Conservation (phyloP, 352 stramenopile species). For the Phytopythium ostracodes region DNA sequence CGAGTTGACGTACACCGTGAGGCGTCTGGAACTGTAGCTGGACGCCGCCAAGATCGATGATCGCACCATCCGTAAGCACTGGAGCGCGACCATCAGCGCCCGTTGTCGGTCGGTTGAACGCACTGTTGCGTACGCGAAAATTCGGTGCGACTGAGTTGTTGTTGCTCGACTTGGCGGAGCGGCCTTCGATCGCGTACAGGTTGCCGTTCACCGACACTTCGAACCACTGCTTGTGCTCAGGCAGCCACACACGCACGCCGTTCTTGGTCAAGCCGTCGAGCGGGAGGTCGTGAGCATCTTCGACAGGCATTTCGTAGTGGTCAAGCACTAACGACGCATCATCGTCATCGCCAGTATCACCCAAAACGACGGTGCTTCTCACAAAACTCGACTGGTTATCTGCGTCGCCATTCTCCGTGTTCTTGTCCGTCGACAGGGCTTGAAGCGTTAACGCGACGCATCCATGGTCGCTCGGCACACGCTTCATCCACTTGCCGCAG, state of each 20-base stretch:
- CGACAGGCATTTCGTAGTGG: constrained; percentile 39
- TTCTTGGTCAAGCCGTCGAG: constrained; percentile 82
- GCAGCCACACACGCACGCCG: constrained; percentile 73
- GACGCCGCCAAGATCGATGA: constrained; percentile 76
- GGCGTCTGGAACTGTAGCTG: constrained; percentile 71
- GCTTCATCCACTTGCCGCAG: constrained; percentile 55
- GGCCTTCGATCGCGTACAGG: constrained; percentile 61
- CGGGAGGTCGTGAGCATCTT: constrained; percentile 31
- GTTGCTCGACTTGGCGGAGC: constrained; percentile 14
- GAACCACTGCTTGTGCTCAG: constrained; percentile 67
- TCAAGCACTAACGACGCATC: constrained; percentile 18
- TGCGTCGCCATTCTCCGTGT: not conserved
- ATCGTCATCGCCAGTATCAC: constrained; percentile 17
- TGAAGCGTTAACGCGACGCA: constrained; percentile 36
- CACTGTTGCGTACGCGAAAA: constrained; percentile 33
- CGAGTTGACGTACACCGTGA: constrained; percentile 15
- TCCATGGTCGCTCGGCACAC: constrained; percentile 28
- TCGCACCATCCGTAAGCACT: constrained; percentile 59
- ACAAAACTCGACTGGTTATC: constrained; percentile 7
- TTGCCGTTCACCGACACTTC: constrained; percentile 80
- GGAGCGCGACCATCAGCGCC: constrained; percentile 29
- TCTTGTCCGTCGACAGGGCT: constrained; percentile 6
- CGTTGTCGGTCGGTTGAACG: constrained; percentile 60
- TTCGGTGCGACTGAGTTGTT: not conserved
- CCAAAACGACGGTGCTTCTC: constrained; percentile 10